A percentile compares a stretch with the other conserved stretches of the same genome.
Conservation (phyloP, 2,329 filamentous ascomycete species). For the Phialophora tarda region DNA sequence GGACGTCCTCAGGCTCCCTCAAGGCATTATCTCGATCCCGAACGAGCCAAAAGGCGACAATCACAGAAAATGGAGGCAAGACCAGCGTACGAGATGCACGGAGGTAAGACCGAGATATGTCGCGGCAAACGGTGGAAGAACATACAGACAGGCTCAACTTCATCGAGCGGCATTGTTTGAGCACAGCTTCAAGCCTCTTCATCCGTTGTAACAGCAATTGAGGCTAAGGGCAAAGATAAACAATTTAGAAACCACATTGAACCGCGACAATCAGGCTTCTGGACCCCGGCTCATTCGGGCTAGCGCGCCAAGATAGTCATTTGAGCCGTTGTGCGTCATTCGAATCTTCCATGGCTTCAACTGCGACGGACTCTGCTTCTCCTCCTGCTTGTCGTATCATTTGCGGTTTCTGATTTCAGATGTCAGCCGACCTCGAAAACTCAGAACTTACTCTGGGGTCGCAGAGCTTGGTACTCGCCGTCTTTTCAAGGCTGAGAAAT, state of each 20-base stretch:
- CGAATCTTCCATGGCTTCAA: background rate
- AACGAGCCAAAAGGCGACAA: background rate
- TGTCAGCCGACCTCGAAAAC: background rate
- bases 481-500: background rate
- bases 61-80: background rate
- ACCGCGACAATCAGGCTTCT: background rate
- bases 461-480: background rate
- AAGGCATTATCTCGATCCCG: background rate
- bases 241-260: background rate
- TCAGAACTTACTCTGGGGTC: background rate
- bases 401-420: background rate
- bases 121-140: background rate
- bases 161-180: background rate
- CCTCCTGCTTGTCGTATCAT: background rate
- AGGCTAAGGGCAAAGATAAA: background rate
- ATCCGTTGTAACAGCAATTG: background rate
- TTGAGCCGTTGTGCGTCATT: background rate
- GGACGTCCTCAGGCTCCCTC: background rate
- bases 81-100: background rate
- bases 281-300: background rate
- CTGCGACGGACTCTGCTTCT: background rate
- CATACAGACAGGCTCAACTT: background rate
- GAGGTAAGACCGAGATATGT: background rate
- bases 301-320: background rate
- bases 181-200: background rate